These are phyloP conservation scores for Echinochloa phyllopogon DNA, from an alignment of 176 grass and related monocot genomes.

Conservation along the genomic window DNA sequence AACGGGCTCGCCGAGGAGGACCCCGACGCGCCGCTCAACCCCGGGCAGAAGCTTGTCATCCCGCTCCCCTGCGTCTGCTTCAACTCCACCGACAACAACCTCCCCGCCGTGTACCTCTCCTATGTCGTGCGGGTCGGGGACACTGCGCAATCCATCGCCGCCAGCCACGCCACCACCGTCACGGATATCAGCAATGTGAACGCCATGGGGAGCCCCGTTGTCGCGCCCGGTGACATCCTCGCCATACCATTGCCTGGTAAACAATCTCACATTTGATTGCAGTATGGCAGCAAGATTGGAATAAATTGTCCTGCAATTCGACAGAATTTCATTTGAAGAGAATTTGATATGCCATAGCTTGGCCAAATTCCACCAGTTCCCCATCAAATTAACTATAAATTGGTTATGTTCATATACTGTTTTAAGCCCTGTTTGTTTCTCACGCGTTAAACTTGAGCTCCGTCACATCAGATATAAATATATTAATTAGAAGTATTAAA, in stretches of 20 bases:
- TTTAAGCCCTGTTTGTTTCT: slow-evolving; percentile 28
- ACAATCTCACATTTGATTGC: background rate
- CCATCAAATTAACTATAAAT: background rate
- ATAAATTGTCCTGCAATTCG: background rate
- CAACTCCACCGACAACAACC: slow-evolving; percentile 84
- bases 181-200: slow-evolving; percentile 91
- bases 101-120: slow-evolving; percentile 78
- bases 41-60: slow-evolving; percentile 53
- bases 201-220: slow-evolving; percentile 72
- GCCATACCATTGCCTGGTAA: slow-evolving; percentile 84
- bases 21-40: slow-evolving; percentile 58
- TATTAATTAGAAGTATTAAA: too few relatives aligned
- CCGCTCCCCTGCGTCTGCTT: slow-evolving; percentile 84
- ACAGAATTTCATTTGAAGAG: background rate
- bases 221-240: slow-evolving; percentile 78
- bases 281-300: background rate
- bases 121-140: slow-evolving; percentile 78
- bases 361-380: background rate
- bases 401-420: background rate
- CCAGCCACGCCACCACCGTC: slow-evolving; percentile 63
- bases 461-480: too few relatives aligned
- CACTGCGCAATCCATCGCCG: slow-evolving; percentile 59
- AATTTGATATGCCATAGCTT: background rate
- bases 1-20: slow-evolving; percentile 63
- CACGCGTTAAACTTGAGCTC: too few relatives aligned